These are phyloP conservation scores for Aegilops sharonensis DNA, from an alignment of 176 grass and related monocot genomes.

Conservation along the genomic window DNA sequence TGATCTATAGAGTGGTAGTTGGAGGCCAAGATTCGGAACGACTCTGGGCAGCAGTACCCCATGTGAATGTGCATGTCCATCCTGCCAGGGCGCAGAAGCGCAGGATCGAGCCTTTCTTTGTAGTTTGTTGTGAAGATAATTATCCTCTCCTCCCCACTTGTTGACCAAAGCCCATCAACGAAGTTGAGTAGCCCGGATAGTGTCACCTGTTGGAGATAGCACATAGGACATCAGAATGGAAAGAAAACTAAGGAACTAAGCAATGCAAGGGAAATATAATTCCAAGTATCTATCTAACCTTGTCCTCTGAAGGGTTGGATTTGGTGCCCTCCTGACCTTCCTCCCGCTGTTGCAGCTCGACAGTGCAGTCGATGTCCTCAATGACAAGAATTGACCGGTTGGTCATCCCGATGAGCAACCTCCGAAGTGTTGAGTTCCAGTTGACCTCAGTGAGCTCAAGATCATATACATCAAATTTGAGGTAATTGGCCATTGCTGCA, in stretches of 20 bases:
- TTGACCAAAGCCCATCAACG: constrained; percentile 82
- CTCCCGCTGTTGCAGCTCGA: constrained; percentile 64
- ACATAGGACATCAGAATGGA: neutral
- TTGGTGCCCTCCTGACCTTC: constrained; percentile 36
- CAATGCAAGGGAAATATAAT: neutral
- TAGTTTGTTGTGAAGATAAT: constrained; percentile 91
- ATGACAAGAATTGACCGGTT: constrained; percentile 84
- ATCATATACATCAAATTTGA: constrained; percentile 95
- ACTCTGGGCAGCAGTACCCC: constrained; percentile 66
- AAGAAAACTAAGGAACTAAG: neutral
- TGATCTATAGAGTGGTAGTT: constrained; percentile 66
- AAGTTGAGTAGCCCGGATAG: constrained; percentile 90
- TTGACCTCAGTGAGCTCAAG: constrained; percentile 80
- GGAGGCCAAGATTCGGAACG: constrained; percentile 60
- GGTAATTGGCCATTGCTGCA: constrained; percentile 88
- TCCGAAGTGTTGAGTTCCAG: constrained; percentile 58
- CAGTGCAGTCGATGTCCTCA: constrained; percentile 83
- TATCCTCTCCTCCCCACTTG: constrained; percentile 83
- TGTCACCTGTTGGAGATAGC: constrained; percentile 44
- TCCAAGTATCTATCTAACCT: constrained; percentile 29
- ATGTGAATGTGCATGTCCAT: constrained; percentile 99
- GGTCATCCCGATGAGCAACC: constrained; percentile 69
- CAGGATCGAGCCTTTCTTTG: constrained; percentile 82
- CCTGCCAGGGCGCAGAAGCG: constrained; percentile 72
- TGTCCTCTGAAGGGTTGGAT: constrained; percentile 42